phyloP scores from a whole-genome alignment of 106 monocot species.

The Acorus calamus region DNA sequence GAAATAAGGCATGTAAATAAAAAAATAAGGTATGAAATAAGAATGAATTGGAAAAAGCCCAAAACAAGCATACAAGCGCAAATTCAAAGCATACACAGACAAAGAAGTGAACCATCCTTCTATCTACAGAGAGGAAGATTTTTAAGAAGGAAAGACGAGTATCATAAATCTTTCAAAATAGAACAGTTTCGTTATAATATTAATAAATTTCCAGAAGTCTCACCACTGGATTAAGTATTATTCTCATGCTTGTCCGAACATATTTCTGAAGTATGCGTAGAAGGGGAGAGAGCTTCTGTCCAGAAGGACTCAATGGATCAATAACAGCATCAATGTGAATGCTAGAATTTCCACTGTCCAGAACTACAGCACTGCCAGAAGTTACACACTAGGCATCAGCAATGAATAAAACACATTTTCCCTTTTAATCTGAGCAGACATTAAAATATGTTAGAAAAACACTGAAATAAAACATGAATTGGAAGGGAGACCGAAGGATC shows the following conservation, averaged over 20 bases:
- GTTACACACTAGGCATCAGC: slow-evolving; percentile 4
- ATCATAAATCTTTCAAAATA: too few species aligned
- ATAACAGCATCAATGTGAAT: slow-evolving; percentile 96
- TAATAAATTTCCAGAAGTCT: background rate
- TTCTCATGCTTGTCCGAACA: slow-evolving; percentile 91
- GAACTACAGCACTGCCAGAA: slow-evolving; percentile 64
- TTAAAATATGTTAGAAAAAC: background rate
- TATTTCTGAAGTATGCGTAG: slow-evolving; percentile 64
- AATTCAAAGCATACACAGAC: too few species aligned
- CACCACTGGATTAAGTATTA: slow-evolving; percentile 89
- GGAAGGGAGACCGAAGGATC: too few species aligned
- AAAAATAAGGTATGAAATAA: too few species aligned
- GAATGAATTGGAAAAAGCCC: too few species aligned
- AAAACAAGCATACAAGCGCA: too few species aligned
- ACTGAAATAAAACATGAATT: too few species aligned
- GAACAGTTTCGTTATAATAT: too few species aligned
- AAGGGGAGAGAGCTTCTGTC: slow-evolving; percentile 86
- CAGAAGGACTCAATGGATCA: slow-evolving; percentile 90
- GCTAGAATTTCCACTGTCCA: slow-evolving; percentile 55
- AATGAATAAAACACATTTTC: background rate
- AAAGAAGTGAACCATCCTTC: too few species aligned
- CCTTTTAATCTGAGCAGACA: background rate
- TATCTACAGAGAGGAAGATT: too few species aligned
- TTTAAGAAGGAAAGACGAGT: too few species aligned
- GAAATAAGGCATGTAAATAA: too few species aligned